Evolutionary conservation across 2,329 filamentous ascomycete species (phyloP), one percentile per base, ranked within the genome.

Genomic region (Verticillium longisporum): DNA sequence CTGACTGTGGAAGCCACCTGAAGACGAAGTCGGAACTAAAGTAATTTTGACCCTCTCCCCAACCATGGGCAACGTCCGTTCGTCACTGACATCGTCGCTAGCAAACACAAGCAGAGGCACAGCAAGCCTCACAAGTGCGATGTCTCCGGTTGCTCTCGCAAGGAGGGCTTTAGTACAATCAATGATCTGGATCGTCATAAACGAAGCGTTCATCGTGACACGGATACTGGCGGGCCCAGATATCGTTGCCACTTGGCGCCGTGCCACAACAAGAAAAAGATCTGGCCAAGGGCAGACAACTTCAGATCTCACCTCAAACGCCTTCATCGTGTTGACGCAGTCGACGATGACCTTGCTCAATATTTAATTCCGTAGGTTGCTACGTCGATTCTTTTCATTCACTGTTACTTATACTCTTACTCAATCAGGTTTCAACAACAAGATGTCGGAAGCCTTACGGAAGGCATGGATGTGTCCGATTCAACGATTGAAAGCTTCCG

Each of bases 161-260:
- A 72, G 5, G 79, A 84, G 64, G 91, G 91, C 0, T 97, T 96
- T 68, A 87, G 88, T 18, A 96, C 91, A 0, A 73, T 77, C 18
- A 96, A 96, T 70, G 93, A 97, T 68, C 83, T 94, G 13, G 83
- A 88, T n/a, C 82, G 93, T 59, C 93, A 97, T 71, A 86, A 83
- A 67, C 86, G 85, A 69, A 89, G 87, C 62, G 86, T 90, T 6
- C 92, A 97, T 70, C 74, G 73, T 2, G 68, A 77, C 67, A 45
- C 76, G 73, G 62, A 77, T 1, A 79, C 80, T 9, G 76, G 75
- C 0, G 78, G 76, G 55, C 81, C 81, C 62, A 78, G 78, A 45
- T 91, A 82, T 65, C 81, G 79, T 61, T 95, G 90, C 70, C 80
- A 79, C 58, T 75, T 83, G 6, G 73, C 74, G 6, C 68, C 75